Base-by-base conservation (phyloP, 495 filamentous ascomycete genomes). In the Hypoxylon lenormandii region DNA sequence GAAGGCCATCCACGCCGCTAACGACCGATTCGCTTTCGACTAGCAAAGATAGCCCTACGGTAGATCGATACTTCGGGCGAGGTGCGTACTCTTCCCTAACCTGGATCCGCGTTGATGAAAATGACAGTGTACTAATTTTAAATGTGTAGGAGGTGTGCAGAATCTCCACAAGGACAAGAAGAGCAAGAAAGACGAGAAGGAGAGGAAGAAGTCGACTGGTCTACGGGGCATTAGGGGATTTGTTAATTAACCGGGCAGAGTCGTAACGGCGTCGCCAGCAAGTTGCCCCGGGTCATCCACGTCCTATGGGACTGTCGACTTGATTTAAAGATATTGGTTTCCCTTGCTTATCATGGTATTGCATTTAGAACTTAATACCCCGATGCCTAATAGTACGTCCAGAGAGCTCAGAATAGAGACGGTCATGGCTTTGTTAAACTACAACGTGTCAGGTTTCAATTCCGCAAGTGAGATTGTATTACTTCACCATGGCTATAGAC, bases 121-220 rank as follows among this genome's bases (percentile, higher is more conserved):
- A 76, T 28, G 52, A 45, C 28, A 54, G 62, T 47, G 63, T 76
- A 68, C 78, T 85, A 65, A 81, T 18, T n/a, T n/a, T n/a, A n/a
- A n/a, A 40, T 30, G 18, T 18, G 16, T 37, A 88, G 86, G 82
- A 12, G 85, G 86, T 7, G 80, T 86, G 0, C 84, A 87, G 74
- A 88, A 88, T 67, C 75, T 81, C 11, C 81, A 81, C 36, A 86
- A 84, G 64, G 81, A 85, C 2, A 82, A 82, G 38, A 81, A 85
- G 51, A 77, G 82, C 3, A 80, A 78, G 58, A 82, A 82, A 62
- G 72, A 75, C 0, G 80, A 82, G 11, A 85, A 85, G 54, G 83
- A 84, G 64, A 80, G 81, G 13, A 88, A 86, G 75, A 86, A 85
- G 70, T 70, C 75, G 10, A 71, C 74, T 15, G 85, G 82, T 4